Conservation (phyloP, 2,329 filamentous ascomycete genomes). For the Pseudogymnoascus sp. region DNA sequence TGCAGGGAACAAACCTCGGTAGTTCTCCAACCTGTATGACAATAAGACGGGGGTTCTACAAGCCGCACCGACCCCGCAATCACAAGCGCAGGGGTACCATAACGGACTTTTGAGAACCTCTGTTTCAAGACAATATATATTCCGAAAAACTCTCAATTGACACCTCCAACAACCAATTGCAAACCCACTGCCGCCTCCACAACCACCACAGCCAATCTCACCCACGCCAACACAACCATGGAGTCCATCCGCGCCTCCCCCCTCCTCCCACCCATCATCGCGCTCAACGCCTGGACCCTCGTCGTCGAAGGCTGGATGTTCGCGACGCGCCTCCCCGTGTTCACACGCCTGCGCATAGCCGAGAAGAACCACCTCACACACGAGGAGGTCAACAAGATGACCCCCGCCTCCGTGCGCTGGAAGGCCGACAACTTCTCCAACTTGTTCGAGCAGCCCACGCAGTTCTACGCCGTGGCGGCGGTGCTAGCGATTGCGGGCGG, state of each 20-base stretch:
- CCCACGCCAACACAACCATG: background rate
- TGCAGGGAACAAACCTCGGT: background rate
- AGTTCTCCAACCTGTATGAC: background rate
- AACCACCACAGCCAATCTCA: background rate
- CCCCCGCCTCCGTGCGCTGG: constrained; percentile 27
- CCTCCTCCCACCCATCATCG: constrained; percentile 27
- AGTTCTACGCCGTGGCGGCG: constrained; percentile 37
- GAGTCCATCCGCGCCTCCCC: background rate
- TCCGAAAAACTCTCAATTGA: background rate
- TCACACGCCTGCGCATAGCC: constrained; percentile 25
- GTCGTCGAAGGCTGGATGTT: constrained; percentile 38
- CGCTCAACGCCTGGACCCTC: constrained; percentile 35
- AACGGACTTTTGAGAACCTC: background rate
- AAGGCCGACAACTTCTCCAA: constrained; percentile 39
- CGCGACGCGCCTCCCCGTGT: constrained; percentile 31
- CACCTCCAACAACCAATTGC: background rate
- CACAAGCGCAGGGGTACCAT: background rate
- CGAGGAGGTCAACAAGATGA: constrained; percentile 23
- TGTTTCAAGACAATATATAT: background rate
- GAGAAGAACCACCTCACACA: constrained; percentile 19
- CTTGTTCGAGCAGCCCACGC: constrained; percentile 37
- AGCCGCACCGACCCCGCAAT: background rate
- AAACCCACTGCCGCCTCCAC: background rate
- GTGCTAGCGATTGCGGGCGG: constrained; percentile 27
- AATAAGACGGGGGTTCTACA: background rate